Percentiles rank a stretch among this genome's conserved stretches.
Conservation (phyloP, 768 basidiomycete species). For the Amanita thiersii region DNA sequence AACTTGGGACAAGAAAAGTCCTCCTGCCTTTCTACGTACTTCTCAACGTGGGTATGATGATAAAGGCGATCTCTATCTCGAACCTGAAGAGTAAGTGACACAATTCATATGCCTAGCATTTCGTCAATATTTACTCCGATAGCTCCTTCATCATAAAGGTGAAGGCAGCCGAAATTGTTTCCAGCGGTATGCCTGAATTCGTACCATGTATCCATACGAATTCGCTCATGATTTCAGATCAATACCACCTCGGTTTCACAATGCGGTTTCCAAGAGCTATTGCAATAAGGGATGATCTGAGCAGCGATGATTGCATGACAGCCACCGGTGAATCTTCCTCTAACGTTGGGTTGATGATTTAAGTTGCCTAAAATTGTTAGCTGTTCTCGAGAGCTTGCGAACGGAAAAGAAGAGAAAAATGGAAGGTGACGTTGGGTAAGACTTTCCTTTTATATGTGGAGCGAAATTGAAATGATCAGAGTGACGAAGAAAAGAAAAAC, state of each 20-base stretch:
- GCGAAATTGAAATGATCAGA: constrained; percentile 19
- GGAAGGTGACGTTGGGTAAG: constrained; percentile 50
- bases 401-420: constrained; percentile 69
- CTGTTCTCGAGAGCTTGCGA: constrained; percentile 50
- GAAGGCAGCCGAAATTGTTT: constrained; percentile 87
- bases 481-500: constrained; percentile 55
- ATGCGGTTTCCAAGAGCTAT: constrained; percentile 92
- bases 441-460: not conserved
- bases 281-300: constrained; percentile 71
- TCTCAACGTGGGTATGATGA: constrained; percentile 61
- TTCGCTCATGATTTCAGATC: constrained; percentile 39
- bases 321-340: constrained; percentile 41
- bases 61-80: constrained; percentile 85
- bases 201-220: constrained; percentile 1
- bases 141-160: constrained; percentile 93
- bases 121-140: not conserved
- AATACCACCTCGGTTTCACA: constrained; percentile 79
- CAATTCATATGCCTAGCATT: not conserved
- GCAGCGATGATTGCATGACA: constrained; percentile 62
- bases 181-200: constrained; percentile 47
- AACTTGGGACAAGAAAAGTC: constrained; percentile 61
- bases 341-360: not conserved
- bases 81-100: constrained; percentile 70
- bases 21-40: constrained; percentile 62
- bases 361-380: constrained; percentile 23